These are phyloP conservation scores for Zelopaecilomyces penicillatus DNA, from an alignment of 2,329 filamentous ascomycete genomes.

Conservation along the genomic window DNA sequence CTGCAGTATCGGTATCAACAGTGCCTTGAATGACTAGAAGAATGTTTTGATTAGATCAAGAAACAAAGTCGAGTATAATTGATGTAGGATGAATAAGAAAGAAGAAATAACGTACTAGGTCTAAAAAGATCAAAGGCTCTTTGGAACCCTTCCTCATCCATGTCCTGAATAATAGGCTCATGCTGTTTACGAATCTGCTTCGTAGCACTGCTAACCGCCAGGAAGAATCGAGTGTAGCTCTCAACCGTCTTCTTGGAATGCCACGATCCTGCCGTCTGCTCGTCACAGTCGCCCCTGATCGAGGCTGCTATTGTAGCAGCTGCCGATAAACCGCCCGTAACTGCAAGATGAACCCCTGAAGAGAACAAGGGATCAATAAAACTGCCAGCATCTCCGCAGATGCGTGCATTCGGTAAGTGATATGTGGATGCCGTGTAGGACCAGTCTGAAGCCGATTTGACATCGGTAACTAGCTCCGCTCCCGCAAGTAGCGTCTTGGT, in stretches of 20 bases:
- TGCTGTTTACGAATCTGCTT: constrained; percentile 33
- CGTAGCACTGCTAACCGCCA: constrained; percentile 16
- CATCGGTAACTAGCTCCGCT: constrained; percentile 23
- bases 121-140: constrained; percentile 32
- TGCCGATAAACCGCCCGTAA: constrained; percentile 34
- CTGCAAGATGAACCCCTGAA: constrained; percentile 38
- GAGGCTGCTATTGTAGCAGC: constrained; percentile 34
- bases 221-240: constrained; percentile 38
- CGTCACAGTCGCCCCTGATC: constrained; percentile 27
- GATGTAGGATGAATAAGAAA: not conserved
- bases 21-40: constrained; percentile 29
- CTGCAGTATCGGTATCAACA: constrained; percentile 18
- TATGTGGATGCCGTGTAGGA: constrained; percentile 38
- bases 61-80: not conserved
- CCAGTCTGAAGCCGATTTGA: constrained; percentile 37
- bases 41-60: too few species aligned
- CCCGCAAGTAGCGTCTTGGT: constrained; percentile 21
- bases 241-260: constrained; percentile 36
- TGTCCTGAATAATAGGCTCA: constrained; percentile 31
- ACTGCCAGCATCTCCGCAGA: constrained; percentile 38
- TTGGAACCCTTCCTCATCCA: constrained; percentile 34
- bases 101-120: constrained; percentile 24
- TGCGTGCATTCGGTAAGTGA: constrained; percentile 28
- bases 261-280: constrained; percentile 30
- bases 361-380: constrained; percentile 44